Base-by-base conservation (phyloP, 2,329 filamentous ascomycete genomes). In the Colletotrichum nymphaeae region DNA sequence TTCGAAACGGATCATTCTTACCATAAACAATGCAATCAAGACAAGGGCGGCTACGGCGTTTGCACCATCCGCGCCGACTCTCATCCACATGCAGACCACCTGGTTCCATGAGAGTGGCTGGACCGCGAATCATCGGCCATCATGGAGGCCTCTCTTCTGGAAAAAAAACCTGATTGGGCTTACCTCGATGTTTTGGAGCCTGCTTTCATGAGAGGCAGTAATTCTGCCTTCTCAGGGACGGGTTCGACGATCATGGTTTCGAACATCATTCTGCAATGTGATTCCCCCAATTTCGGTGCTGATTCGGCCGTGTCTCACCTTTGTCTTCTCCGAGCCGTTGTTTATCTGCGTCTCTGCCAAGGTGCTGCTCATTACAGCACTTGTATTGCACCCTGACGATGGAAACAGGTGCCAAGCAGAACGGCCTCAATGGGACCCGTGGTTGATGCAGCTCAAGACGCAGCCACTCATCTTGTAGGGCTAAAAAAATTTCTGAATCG, bases 91-190 rank as follows among this genome's bases (percentile, higher is more conserved):
- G 7, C 4, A 24, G 32, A 42, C 35, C 22, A n/a, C 42, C 42
- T 49, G 19, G 42, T 49, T n/a, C 42, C 7, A 24, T 42, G 11
- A 6, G 26, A 35, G 42, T 35, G 11, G 52, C 28, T 5, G n/a
- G n/a, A 22, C 35, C n/a, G 12, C 22, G 42, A 57, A 32, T 64
- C 19, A 60, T 62, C 56, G 60, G 35, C 24, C 32, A 53, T 32
- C 22, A 49, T 26, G 64, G 69, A 67, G 69, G 64, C 69, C 69
- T 68, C 69, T 56, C 22, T 55, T 11, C 55, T 30, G 2, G 6
- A 35, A 19, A 42, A 37, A 53, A 26, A 37, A 22, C n/a, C 49
- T 35, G 8, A 19, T 14, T 71, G 3, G 22, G 16, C n/a, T 30
- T 9, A 30, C 3, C 46, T 19, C 7, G 8, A 19, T 16, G 5